Percentiles rank a stretch among this genome's conserved stretches.
These are phyloP conservation scores for Amniculicola lignicola DNA, from an alignment of 495 filamentous ascomycete genomes.

Conservation along the genomic window DNA sequence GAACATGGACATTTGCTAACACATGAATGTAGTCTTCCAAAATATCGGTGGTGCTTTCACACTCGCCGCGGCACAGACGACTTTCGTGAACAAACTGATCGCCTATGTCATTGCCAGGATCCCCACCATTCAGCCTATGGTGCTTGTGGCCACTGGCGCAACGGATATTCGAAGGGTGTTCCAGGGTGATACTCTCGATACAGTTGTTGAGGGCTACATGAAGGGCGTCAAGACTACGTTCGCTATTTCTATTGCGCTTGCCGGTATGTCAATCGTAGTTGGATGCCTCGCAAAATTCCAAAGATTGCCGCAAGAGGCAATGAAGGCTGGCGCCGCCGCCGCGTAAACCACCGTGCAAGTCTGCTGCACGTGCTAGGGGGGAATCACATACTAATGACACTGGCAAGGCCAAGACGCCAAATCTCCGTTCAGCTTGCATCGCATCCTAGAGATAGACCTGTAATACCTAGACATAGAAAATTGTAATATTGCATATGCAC, in stretches of 20 bases:
- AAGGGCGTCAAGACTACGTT: constrained; percentile 51
- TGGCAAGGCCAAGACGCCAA: too few species aligned
- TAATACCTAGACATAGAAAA: too few species aligned
- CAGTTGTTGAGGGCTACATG: constrained; percentile 59
- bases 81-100: constrained; percentile 35
- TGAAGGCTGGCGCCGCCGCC: background rate
- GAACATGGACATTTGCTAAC: background rate
- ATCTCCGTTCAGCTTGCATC: too few species aligned
- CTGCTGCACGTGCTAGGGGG: too few species aligned
- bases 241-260: constrained; percentile 43
- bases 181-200: constrained; percentile 44
- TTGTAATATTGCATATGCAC: too few species aligned
- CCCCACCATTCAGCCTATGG: constrained; percentile 44
- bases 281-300: background rate
- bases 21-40: constrained; percentile 29
- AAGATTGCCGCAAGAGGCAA: background rate
- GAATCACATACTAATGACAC: too few species aligned
- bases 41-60: constrained; percentile 31
- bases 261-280: constrained; percentile 25
- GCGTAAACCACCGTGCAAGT: too few species aligned
- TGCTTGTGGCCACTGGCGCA: constrained; percentile 51
- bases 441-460: too few species aligned
- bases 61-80: constrained; percentile 28
- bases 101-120: constrained; percentile 29
- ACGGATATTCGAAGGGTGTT: constrained; percentile 51